Base-by-base conservation (phyloP, 768 basidiomycete genomes). In the Strobilomyces confusus region DNA sequence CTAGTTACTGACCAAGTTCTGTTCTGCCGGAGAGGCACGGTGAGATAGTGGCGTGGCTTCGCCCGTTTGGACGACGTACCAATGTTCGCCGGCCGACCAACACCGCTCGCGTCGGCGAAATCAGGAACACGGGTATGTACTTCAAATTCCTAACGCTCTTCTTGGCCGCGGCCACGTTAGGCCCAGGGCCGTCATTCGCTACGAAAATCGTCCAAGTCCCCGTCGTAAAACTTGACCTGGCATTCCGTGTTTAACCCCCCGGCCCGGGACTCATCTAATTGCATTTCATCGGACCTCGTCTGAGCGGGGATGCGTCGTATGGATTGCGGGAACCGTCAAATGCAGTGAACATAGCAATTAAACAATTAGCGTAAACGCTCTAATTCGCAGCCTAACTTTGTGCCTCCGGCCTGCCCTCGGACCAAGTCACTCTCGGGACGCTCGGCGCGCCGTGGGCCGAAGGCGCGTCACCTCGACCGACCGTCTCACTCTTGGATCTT, bases 401-500 rank as follows among this genome's bases (percentile, higher is more conserved):
- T 13, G 49, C 46, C 0, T 25, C 44, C 26, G 11, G 13, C 25
- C 37, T n/a, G 26, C 19, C 22, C 4, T 22, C 37, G n/a, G 8
- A 20, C 34, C 38, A 33, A 19, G n/a, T 14, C 23, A 56, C 50
- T 19, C 54, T 7, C 43, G 36, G 38, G 3, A 12, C 48, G 30
- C 48, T 44, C 48, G 41, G 33, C 22, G 11, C 22, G n/a, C 23
- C 33, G 15, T 13, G 22, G 34, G 17, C 48, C n/a, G 1, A 8
- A 30, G 40, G 14, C 2, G n/a, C 34, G 37, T 17, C 23, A 30
- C 20, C n/a, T 9, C 5, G 20, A 44, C 5, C 14, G n/a, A 9
- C 41, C 32, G 25, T 70, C 73, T 80, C 29, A 97, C 77, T 97
- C 95, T 70, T 87, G 81, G 65, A 98, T 93, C 78, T 95, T 97